Percentiles rank a stretch among this genome's conserved stretches.
Conservation (phyloP, 2,329 filamentous ascomycete species). For the Talaromyces sp. region DNA sequence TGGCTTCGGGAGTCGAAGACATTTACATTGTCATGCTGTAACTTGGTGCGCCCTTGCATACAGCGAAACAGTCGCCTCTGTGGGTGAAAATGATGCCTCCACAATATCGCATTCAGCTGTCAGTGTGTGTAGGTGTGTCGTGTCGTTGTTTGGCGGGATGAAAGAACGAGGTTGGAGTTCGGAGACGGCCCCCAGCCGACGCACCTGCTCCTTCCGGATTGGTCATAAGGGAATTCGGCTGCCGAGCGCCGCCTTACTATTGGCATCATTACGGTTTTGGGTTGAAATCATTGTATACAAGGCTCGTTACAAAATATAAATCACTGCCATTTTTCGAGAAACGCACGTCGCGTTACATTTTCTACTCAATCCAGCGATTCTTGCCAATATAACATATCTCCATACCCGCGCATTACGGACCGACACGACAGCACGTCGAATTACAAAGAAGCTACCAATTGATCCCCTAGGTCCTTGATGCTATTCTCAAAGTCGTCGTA, state of each 20-base stretch:
- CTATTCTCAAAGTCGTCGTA: constrained; percentile 45
- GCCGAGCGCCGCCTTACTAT: not conserved
- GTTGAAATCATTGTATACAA: not conserved
- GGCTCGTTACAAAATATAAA: not conserved
- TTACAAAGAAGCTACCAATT: constrained; percentile 10
- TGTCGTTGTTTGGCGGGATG: not conserved
- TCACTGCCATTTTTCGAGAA: not conserved
- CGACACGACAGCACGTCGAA: not conserved
- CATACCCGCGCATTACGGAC: not conserved
- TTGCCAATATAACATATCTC: not conserved
- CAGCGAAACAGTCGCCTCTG: not conserved
- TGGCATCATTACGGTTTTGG: not conserved
- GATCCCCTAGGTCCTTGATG: constrained; percentile 23
- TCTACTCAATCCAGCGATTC: too few relatives aligned
- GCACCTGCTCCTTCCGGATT: not conserved
- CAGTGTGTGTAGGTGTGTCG: not conserved
- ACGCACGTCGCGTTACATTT: not conserved
- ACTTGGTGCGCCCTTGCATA: not conserved
- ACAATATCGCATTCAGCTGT: not conserved
- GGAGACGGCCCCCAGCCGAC: not conserved
- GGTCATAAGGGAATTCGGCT: not conserved
- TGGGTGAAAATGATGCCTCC: not conserved
- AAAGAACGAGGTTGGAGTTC: not conserved
- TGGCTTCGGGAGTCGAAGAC: not conserved
- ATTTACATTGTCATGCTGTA: not conserved